These are phyloP conservation scores for Aureobasidium lini DNA, from an alignment of 2,329 filamentous ascomycete species.

Conservation along the genomic window DNA sequence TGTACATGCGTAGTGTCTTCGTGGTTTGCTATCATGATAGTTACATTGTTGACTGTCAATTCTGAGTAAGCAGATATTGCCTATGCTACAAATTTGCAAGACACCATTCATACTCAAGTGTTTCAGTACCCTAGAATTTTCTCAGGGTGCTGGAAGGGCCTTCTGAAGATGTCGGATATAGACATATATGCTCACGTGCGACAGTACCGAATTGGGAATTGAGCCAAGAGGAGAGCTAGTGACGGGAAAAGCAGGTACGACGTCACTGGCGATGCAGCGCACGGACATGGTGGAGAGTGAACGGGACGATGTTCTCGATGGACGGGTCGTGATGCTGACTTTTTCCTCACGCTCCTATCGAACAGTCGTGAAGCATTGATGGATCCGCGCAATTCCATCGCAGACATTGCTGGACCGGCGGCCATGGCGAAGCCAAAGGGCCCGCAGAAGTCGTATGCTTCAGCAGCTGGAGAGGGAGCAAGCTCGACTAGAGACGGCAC, in stretches of 20 bases:
- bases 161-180: neutral
- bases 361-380: neutral
- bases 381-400: slow-evolving; percentile 5
- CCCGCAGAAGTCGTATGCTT: neutral
- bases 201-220: neutral
- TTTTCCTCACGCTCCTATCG: neutral
- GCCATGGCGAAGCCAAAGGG: slow-evolving; percentile 6
- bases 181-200: neutral
- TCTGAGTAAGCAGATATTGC: no score
- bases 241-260: neutral
- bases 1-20: no score
- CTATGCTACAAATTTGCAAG: no score
- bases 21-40: no score
- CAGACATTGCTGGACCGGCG: slow-evolving; percentile 1
- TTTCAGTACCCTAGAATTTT: no score
- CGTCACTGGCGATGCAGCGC: neutral
- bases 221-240: neutral
- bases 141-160: no score
- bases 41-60: no score
- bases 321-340: neutral
- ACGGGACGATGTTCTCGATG: neutral
- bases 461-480: neutral
- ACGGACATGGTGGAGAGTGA: neutral
- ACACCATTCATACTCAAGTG: no score
- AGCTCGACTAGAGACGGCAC: slow-evolving; percentile 1